Conservation (phyloP, 2,329 filamentous ascomycete genomes). For the Cytospora piceicola region DNA sequence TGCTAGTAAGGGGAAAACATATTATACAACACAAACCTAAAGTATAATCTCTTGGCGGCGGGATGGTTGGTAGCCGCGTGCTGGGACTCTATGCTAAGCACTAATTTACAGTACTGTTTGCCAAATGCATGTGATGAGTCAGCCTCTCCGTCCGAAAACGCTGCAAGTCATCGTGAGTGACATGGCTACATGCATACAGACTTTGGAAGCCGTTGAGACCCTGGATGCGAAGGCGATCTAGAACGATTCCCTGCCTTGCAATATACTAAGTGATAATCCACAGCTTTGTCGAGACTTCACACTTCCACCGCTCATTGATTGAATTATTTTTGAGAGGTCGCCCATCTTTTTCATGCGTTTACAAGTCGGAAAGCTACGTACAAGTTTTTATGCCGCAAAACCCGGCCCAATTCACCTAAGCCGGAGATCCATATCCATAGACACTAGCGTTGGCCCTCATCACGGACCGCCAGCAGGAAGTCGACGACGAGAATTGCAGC, state of each 20-base stretch:
- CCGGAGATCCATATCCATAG: slow-evolving; percentile 16
- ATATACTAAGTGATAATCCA: background rate
- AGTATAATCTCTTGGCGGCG: background rate
- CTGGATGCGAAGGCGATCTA: slow-evolving; percentile 1
- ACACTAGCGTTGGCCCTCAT: background rate
- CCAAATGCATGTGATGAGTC: slow-evolving; percentile 11
- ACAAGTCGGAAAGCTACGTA: slow-evolving; percentile 11
- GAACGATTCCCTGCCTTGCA: background rate
- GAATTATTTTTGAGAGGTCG: background rate
- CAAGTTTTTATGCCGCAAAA: slow-evolving; percentile 15
- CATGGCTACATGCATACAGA: background rate
- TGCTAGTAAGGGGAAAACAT: background rate
- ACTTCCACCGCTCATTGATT: background rate
- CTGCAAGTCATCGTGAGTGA: slow-evolving; percentile 9
- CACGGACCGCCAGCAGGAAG: background rate
- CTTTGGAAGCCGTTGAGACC: background rate
- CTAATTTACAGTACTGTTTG: background rate
- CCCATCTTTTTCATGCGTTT: slow-evolving; percentile 22
- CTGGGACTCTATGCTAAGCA: background rate
- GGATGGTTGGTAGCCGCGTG: background rate
- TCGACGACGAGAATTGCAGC: background rate
- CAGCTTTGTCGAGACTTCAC: background rate
- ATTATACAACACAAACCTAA: background rate
- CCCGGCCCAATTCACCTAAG: slow-evolving; percentile 18
- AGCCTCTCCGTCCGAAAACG: background rate